Evolutionary conservation across 1,139 yeast genomes (phyloP).

Genomic region (Pichia sp.): DNA sequence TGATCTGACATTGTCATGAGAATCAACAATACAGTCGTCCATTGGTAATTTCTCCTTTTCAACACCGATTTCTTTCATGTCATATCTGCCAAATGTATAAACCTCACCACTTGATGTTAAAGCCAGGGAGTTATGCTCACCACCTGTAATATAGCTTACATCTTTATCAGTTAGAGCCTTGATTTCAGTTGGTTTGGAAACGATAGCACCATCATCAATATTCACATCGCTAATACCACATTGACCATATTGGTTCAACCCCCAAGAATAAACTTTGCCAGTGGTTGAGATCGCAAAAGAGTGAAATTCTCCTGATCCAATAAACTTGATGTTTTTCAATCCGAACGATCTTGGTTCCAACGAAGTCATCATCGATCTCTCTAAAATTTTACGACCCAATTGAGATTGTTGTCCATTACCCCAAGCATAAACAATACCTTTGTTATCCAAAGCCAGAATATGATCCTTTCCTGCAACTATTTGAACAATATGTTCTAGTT

Average conservation of each 20-base stretch:
- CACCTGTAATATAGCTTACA: slow-evolving; percentile 68
- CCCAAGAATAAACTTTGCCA: slow-evolving; percentile 81
- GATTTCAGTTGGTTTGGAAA: slow-evolving; percentile 70
- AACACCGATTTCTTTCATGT: slow-evolving; percentile 89
- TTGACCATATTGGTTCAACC: slow-evolving; percentile 93
- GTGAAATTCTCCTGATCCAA: slow-evolving; percentile 93
- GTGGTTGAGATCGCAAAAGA: slow-evolving; percentile 81
- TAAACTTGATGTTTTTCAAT: slow-evolving; percentile 62
- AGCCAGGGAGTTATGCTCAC: slow-evolving; percentile 90
- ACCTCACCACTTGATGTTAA: slow-evolving; percentile 64
- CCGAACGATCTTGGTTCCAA: slow-evolving; percentile 76
- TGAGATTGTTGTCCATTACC: slow-evolving; percentile 94
- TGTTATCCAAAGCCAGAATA: slow-evolving; percentile 68
- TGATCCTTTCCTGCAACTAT: slow-evolving; percentile 93
- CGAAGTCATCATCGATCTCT: slow-evolving; percentile 62
- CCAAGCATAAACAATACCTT: slow-evolving; percentile 92
- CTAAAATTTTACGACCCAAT: slow-evolving; percentile 75
- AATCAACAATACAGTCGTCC: slow-evolving; percentile 56
- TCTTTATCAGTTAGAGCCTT: slow-evolving; percentile 47
- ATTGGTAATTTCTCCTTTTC: slow-evolving; percentile 45
- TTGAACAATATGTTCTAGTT: slow-evolving; percentile 67
- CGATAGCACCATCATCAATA: slow-evolving; percentile 75
- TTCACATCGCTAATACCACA: slow-evolving; percentile 61
- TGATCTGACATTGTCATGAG: slow-evolving; percentile 76
- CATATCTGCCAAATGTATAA: slow-evolving; percentile 83